Conservation (phyloP, 441 rosid genomes). For the Populus hybrid region DNA sequence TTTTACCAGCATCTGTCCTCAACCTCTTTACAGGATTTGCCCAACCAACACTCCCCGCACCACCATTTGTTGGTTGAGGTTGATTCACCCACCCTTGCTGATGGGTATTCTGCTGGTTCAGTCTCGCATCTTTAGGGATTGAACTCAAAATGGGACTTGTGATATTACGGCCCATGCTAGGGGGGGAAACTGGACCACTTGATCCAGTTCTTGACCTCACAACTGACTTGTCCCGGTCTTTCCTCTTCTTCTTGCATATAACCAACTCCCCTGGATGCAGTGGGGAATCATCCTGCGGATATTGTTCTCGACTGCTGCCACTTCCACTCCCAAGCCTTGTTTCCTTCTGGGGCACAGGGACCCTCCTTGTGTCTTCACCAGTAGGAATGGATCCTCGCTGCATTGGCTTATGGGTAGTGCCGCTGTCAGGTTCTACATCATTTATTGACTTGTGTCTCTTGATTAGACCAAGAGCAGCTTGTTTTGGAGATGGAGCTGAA, state of each 20-base stretch:
- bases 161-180: constrained; percentile 58
- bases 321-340: constrained; percentile 55
- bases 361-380: constrained; percentile 69
- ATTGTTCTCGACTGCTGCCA: constrained; percentile 46
- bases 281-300: constrained; percentile 66
- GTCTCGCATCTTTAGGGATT: constrained; percentile 52
- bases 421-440: constrained; percentile 61
- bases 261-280: constrained; percentile 90
- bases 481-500: constrained; percentile 57
- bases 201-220: constrained; percentile 64
- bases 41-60: constrained; percentile 82
- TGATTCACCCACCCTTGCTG: constrained; percentile 79
- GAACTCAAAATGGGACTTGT: constrained; percentile 55
- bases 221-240: constrained; percentile 79
- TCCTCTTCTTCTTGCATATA: constrained; percentile 98
- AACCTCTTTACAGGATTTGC: constrained; percentile 97
- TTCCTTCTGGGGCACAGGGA: constrained; percentile 67
- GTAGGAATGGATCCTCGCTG: constrained; percentile 41
- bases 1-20: constrained; percentile 95
- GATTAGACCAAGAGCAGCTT: constrained; percentile 44
- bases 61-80: constrained; percentile 54
- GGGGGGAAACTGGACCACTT: constrained; percentile 63
- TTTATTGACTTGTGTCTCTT: constrained; percentile 59
- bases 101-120: constrained; percentile 38
- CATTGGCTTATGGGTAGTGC: constrained; percentile 49